A percentile compares a stretch with the other conserved stretches of the same genome.
phyloP scores from a whole-genome alignment of 2,329 filamentous ascomycete species.

The Botrytis paeoniae region DNA sequence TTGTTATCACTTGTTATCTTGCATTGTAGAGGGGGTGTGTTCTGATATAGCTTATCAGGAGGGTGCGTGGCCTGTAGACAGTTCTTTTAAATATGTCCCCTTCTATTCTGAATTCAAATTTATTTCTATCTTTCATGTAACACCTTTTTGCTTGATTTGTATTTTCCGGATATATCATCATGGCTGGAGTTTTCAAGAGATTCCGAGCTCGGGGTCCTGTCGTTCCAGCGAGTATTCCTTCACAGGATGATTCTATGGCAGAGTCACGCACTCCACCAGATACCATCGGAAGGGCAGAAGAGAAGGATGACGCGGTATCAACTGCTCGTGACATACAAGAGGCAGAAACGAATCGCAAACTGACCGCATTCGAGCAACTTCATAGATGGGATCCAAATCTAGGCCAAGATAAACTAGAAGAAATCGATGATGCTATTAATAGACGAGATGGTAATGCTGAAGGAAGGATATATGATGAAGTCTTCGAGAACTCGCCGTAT shows the following conservation, averaged over 20 bases:
- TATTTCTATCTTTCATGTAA: not conserved
- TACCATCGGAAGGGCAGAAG: not conserved
- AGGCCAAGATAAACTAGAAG: constrained; percentile 21
- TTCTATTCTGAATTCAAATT: not conserved
- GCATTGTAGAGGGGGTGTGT: not conserved
- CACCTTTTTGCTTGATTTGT: not conserved
- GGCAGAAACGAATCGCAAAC: constrained; percentile 23
- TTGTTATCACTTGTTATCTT: not conserved
- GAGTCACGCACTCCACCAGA: not conserved
- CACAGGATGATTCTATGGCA: not conserved
- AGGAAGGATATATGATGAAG: constrained; percentile 22
- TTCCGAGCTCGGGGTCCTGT: not conserved
- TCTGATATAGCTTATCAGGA: not conserved
- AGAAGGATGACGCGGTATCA: constrained; percentile 17
- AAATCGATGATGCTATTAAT: constrained; percentile 26
- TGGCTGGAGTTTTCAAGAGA: constrained; percentile 5
- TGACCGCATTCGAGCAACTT: constrained; percentile 22
- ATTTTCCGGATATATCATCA: not conserved
- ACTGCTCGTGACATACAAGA: constrained; percentile 19
- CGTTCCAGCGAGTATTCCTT: not conserved
- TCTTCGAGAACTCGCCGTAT: constrained; percentile 27
- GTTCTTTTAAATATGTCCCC: not conserved
- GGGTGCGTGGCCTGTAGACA: not conserved
- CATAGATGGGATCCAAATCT: constrained; percentile 27
- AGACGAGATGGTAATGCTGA: constrained; percentile 21